phyloP scores from a whole-genome alignment of 495 filamentous ascomycete species.

The Gamarada debralockiae region DNA sequence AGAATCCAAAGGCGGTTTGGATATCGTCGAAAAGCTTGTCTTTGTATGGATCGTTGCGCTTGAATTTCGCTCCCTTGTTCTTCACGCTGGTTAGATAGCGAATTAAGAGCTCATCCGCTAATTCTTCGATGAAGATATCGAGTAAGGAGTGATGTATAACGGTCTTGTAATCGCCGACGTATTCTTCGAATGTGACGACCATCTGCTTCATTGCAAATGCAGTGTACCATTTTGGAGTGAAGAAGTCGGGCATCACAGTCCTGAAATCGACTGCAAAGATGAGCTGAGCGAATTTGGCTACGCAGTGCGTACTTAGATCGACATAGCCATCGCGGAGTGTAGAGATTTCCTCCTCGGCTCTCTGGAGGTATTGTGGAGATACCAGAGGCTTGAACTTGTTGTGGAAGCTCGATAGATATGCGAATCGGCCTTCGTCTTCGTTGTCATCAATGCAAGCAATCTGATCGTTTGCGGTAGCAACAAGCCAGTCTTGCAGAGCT shows the following conservation, averaged over 20 bases:
- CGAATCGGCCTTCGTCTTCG: slow-evolving; percentile 62
- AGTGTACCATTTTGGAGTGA: slow-evolving; percentile 84
- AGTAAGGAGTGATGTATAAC: slow-evolving; percentile 80
- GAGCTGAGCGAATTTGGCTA: slow-evolving; percentile 74
- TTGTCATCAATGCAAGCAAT: slow-evolving; percentile 94
- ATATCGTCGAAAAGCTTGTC: slow-evolving; percentile 91
- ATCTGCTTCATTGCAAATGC: slow-evolving; percentile 82
- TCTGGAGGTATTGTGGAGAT: slow-evolving; percentile 72
- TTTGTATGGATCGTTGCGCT: slow-evolving; percentile 72
- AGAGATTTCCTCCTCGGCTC: slow-evolving; percentile 66
- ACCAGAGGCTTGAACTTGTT: slow-evolving; percentile 74
- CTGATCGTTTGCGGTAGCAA: slow-evolving; percentile 97
- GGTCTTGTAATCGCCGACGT: slow-evolving; percentile 76
- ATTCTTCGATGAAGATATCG: slow-evolving; percentile 86
- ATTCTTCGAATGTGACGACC: slow-evolving; percentile 89
- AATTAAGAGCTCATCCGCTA: slow-evolving; percentile 83
- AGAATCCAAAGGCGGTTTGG: slow-evolving; percentile 76
- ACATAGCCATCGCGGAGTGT: slow-evolving; percentile 84
- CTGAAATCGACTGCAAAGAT: slow-evolving; percentile 87
- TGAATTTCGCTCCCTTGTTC: slow-evolving; percentile 90
- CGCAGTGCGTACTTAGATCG: slow-evolving; percentile 86
- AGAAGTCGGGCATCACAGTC: slow-evolving; percentile 78
- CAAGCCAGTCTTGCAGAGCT: slow-evolving; percentile 84
- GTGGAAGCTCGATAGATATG: slow-evolving; percentile 79
- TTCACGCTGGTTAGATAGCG: slow-evolving; percentile 81